Base-by-base conservation (phyloP, 495 filamentous ascomycete species). In the Hypoxylon perforatum region DNA sequence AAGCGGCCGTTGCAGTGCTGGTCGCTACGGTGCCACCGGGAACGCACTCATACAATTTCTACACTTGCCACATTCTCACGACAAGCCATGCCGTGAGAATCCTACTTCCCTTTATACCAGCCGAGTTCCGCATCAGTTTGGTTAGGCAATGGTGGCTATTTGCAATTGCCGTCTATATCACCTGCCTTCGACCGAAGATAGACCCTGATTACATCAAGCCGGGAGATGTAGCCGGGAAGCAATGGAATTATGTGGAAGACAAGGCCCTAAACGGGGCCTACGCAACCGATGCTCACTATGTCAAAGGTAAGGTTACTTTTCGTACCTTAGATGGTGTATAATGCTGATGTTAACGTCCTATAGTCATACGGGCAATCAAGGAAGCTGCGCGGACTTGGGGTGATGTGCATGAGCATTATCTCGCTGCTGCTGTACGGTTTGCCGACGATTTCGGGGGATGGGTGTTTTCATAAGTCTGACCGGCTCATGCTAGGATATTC, bases 71-170 rank as follows among this genome's bases (percentile, higher is more conserved):
- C 67, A 65, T 92, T 10, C 80, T 98, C 28, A 96, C 92, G 0
- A 88, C 91, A 28, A 92, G 88, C 61, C 93, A 98, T 73, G 95
- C 95, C 0, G 87, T 97, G 6, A 86, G 95, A 1, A 90, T 95
- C 22, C 73, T 98, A 8, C 82, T 98, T 1, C 95, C 95, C 4
- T 72, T 91, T 5, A 82, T 97, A 12, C 94, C 93, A 0, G 73
- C 81, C 3, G 86, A 86, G 67, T 92, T 86, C 60, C 93, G 95
- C 62, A 71, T 92, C 36, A 79, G 80, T 15, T 77, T 98, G 15
- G 84, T 96, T 7, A 83, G 87, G 15, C 90, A 94, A 71, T 97
- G 96, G 91, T 97, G 92, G 93, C 77, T 98, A 3, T 82, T 96
- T 39, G 88, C 90, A 0, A 71, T 97, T 25, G 81, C 88, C 0